A percentile compares a stretch with the other conserved stretches of the same genome.
phyloP scores from a whole-genome alignment of 208 protist genomes.

The Tritrichomonas foetus region DNA sequence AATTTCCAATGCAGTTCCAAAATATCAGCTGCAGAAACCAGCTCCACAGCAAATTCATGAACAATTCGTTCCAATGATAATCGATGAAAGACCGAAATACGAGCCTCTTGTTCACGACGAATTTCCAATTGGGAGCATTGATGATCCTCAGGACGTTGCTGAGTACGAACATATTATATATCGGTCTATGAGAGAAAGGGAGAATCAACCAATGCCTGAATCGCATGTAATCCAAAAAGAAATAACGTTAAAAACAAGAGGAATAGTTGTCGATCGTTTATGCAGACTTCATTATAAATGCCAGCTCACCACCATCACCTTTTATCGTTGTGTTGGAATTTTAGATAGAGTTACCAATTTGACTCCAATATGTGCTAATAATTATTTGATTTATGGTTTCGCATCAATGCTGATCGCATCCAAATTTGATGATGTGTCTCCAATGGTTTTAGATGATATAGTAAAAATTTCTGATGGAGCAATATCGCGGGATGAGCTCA shows the following conservation, averaged over 20 bases:
- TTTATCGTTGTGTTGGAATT: neutral
- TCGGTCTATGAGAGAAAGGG: neutral
- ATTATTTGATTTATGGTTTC: neutral
- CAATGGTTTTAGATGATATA: neutral
- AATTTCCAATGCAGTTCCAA: too few relatives aligned
- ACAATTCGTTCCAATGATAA: too few relatives aligned
- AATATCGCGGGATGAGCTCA: neutral
- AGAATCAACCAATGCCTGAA: neutral
- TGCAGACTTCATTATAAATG: constrained; percentile 24
- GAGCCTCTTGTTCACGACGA: neutral
- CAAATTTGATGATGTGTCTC: neutral
- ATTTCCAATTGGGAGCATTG: neutral
- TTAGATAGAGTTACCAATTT: neutral
- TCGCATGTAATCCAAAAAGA: neutral
- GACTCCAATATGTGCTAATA: neutral
- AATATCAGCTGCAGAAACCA: too few relatives aligned
- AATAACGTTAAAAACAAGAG: neutral
- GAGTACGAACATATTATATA: constrained; percentile 31
- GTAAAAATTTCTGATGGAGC: neutral
- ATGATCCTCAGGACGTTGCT: neutral
- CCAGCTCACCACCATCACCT: neutral
- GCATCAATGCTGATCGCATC: neutral
- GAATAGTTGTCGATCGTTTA: neutral
- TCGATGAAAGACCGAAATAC: too few relatives aligned
- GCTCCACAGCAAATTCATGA: too few relatives aligned